Conservation (phyloP, 1,284 basidiomycete genomes). For the Ustilago xerochloae region DNA sequence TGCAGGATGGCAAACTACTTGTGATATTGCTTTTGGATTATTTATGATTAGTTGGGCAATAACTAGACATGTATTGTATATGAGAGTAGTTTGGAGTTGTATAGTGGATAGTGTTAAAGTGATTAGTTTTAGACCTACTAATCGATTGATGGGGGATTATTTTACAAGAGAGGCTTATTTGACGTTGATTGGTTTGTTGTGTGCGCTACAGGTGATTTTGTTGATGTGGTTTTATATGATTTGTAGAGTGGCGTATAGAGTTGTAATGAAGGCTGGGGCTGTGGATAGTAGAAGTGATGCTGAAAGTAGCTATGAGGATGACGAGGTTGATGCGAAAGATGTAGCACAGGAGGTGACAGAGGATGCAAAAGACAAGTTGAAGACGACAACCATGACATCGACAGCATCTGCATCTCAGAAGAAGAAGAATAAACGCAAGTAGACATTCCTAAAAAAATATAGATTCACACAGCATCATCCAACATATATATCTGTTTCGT, state of each 20-base stretch:
- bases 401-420: constrained; percentile 2
- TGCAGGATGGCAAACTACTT: constrained; percentile 76
- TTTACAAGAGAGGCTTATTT: constrained; percentile 22
- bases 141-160: constrained; percentile 20
- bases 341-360: not conserved
- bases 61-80: constrained; percentile 61
- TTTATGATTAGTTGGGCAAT: constrained; percentile 70
- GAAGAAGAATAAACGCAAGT: constrained; percentile 28
- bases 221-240: constrained; percentile 88
- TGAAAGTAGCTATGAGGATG: constrained; percentile 46
- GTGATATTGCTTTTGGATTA: constrained; percentile 81
- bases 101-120: constrained; percentile 29
- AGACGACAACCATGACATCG: not conserved
- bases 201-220: constrained; percentile 75
- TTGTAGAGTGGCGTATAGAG: constrained; percentile 81
- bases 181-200: constrained; percentile 46
- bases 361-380: not conserved
- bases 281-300: constrained; percentile 74
- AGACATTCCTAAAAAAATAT: not conserved
- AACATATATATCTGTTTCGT: too few species aligned
- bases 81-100: constrained; percentile 55
- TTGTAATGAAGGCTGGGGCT: constrained; percentile 80
- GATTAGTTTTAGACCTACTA: constrained; percentile 26
- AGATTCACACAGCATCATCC: too few species aligned
- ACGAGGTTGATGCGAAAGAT: constrained; percentile 11